Percentiles rank a stretch among this genome's conserved stretches.
phyloP scores from a whole-genome alignment of 768 basidiomycete genomes.

The Tricholomella constricta region DNA sequence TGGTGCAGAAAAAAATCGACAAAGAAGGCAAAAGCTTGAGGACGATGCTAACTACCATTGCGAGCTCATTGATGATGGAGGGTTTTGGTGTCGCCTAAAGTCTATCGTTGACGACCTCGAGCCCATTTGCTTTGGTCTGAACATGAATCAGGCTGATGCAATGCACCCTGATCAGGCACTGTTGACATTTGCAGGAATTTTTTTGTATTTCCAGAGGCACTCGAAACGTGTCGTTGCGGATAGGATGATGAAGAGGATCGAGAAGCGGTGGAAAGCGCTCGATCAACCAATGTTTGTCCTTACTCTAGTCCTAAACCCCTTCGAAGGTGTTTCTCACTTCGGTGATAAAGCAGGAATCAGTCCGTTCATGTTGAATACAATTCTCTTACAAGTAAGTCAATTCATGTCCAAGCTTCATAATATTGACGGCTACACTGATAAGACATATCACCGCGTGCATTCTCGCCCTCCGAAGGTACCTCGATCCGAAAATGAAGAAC shows the following conservation, averaged over 20 bases:
- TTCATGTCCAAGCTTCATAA: neutral
- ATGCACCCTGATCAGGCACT: slow-evolving; percentile 29
- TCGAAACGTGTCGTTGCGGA: slow-evolving; percentile 18
- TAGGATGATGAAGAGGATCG: slow-evolving; percentile 24
- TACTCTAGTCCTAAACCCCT: slow-evolving; percentile 30
- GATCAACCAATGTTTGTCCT: slow-evolving; percentile 31
- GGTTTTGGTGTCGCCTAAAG: slow-evolving; percentile 21
- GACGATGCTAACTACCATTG: slow-evolving; percentile 19
- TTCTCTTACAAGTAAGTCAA: slow-evolving; percentile 23
- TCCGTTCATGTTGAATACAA: slow-evolving; percentile 20
- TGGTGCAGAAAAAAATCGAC: slow-evolving; percentile 26
- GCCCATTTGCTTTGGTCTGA: slow-evolving; percentile 28
- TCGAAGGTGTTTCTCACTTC: slow-evolving; percentile 27
- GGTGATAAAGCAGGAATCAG: slow-evolving; percentile 26
- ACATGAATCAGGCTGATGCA: slow-evolving; percentile 24
- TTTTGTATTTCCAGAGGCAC: slow-evolving; percentile 27
- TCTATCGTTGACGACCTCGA: slow-evolving; percentile 25
- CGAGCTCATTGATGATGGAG: slow-evolving; percentile 22
- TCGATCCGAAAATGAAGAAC: slow-evolving; percentile 13
- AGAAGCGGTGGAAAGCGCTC: slow-evolving; percentile 31
- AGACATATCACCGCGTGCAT: slow-evolving; percentile 16
- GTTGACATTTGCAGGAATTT: slow-evolving; percentile 28
- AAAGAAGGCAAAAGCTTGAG: slow-evolving; percentile 21
- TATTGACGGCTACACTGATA: neutral
- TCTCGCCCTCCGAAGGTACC: slow-evolving; percentile 16